phyloP scores from a whole-genome alignment of 495 filamentous ascomycete genomes.

The Lasiosphaeria ovina region DNA sequence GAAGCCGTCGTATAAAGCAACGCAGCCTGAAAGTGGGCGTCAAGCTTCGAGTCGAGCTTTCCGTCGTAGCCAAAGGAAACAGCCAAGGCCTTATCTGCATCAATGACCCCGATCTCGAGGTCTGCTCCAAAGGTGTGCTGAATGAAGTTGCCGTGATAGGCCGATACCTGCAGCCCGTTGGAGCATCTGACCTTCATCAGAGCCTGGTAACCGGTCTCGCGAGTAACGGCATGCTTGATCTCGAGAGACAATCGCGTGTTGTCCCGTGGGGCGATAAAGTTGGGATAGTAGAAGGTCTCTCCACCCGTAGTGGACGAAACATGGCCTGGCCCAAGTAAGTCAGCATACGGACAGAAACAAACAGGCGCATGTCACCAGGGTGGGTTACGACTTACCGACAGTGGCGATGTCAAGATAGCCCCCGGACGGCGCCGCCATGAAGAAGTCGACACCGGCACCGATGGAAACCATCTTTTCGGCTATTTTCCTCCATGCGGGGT shows the following conservation, averaged over 20 bases:
- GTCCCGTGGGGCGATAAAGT: conserved; percentile 86
- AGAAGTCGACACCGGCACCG: conserved; percentile 89
- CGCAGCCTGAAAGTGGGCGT: conserved; percentile 97
- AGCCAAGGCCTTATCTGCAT: conserved; percentile 88
- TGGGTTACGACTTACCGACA: conserved; percentile 60
- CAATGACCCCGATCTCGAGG: conserved; percentile 89
- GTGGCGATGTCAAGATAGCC: conserved; percentile 94
- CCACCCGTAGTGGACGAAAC: conserved; percentile 79
- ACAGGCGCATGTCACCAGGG: neutral
- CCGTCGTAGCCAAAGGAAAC: conserved; percentile 96
- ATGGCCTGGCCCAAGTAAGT: conserved; percentile 50
- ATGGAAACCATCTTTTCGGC: conserved; percentile 85
- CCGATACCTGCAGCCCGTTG: conserved; percentile 89
- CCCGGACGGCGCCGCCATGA: conserved; percentile 83
- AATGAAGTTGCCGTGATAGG: conserved; percentile 93
- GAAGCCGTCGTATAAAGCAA: conserved; percentile 89
- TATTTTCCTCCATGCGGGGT: conserved; percentile 76
- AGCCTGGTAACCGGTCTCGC: conserved; percentile 94
- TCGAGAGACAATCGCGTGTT: conserved; percentile 79
- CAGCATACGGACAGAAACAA: conserved; percentile 11
- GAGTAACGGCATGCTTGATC: conserved; percentile 79
- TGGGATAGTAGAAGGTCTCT: conserved; percentile 93
- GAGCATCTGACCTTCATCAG: conserved; percentile 99
- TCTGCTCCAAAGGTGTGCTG: conserved; percentile 94
- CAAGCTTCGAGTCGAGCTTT: conserved; percentile 91